These are phyloP conservation scores for Suhomyces bolitotheri DNA, from an alignment of 1,139 yeast species.

Conservation along the genomic window DNA sequence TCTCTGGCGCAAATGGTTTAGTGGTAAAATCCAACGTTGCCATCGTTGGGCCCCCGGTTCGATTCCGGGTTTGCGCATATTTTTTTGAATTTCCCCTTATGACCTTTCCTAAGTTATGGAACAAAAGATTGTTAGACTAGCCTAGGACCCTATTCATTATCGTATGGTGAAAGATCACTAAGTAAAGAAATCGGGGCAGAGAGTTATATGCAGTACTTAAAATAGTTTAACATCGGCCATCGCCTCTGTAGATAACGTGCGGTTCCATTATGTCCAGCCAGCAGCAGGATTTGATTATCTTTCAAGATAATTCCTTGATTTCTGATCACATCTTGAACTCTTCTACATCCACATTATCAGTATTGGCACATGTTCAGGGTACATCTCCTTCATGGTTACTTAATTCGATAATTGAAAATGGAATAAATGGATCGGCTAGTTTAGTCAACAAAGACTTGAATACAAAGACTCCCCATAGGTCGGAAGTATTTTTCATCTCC, in stretches of 20 bases:
- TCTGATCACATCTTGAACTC: conserved; percentile 26
- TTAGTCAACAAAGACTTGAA: conserved; percentile 37
- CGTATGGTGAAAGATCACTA: no score
- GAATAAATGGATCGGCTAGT: conserved; percentile 43
- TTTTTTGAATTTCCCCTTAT: conserved; percentile 1
- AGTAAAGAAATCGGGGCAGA: no score
- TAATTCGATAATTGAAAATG: conserved; percentile 47
- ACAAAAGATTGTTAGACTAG: no score
- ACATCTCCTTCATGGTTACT: conserved; percentile 71
- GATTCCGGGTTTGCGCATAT: conserved; percentile 15
- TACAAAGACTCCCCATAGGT: conserved; percentile 20
- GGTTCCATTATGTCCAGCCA: conserved; percentile 35
- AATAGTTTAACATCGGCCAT: not conserved
- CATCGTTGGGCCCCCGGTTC: conserved; percentile 17
- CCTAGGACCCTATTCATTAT: no score
- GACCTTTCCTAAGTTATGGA: no score
- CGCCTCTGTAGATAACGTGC: no score
- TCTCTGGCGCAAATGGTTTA: conserved; percentile 13
- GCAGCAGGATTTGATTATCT: conserved; percentile 61
- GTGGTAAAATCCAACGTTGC: conserved; percentile 16
- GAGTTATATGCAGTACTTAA: conserved; percentile 1
- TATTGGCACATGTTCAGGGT: conserved; percentile 59
- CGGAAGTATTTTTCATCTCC: conserved; percentile 44
- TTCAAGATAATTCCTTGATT: conserved; percentile 53
- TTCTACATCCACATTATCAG: conserved; percentile 30